These are phyloP conservation scores for Cladosporium sp. DNA, from an alignment of 2,329 filamentous ascomycete genomes.

Conservation along the genomic window DNA sequence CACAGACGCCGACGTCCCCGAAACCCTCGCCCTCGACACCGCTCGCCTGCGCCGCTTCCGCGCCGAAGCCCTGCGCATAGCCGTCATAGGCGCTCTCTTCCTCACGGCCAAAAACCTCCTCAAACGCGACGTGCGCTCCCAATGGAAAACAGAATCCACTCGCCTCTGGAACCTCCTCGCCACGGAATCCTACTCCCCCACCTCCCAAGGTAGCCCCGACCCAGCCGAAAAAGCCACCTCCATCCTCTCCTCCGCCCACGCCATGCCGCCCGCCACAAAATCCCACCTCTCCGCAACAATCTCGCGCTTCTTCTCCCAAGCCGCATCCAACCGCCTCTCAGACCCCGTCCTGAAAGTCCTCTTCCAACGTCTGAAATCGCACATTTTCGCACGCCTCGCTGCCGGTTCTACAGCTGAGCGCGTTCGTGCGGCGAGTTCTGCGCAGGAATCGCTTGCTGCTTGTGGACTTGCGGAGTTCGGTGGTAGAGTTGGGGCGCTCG, in stretches of 20 bases:
- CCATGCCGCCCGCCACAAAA: conserved; percentile 45
- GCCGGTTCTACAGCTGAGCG: conserved; percentile 66
- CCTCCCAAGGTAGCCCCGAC: conserved; percentile 12
- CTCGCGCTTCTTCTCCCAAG: conserved; percentile 49
- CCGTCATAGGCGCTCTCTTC: conserved; percentile 68
- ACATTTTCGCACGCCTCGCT: conserved; percentile 60
- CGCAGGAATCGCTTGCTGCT: conserved; percentile 63
- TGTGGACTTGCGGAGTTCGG: conserved; percentile 71
- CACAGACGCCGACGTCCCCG: conserved; percentile 54
- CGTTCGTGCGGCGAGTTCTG: conserved; percentile 62
- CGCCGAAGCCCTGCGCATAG: conserved; percentile 57
- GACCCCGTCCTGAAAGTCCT: conserved; percentile 64
- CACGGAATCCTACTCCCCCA: conserved; percentile 49
- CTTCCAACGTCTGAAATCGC: conserved; percentile 60
- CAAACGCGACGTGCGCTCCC: conserved; percentile 71
- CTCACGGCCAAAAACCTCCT: conserved; percentile 78
- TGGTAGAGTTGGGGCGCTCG: conserved; percentile 62
- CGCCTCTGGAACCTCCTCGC: conserved; percentile 68
- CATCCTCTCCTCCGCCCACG: conserved; percentile 46
- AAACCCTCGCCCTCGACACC: conserved; percentile 67
- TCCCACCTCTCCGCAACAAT: conserved; percentile 40
- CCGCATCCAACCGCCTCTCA: conserved; percentile 44
- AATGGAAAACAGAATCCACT: conserved; percentile 70
- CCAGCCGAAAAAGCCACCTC: conserved; percentile 41
- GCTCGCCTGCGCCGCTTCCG: conserved; percentile 58